Evolutionary conservation across 768 basidiomycete species (phyloP), one percentile per base, ranked within the genome.

Genomic region (Rhodosporidiobolus sp.): DNA sequence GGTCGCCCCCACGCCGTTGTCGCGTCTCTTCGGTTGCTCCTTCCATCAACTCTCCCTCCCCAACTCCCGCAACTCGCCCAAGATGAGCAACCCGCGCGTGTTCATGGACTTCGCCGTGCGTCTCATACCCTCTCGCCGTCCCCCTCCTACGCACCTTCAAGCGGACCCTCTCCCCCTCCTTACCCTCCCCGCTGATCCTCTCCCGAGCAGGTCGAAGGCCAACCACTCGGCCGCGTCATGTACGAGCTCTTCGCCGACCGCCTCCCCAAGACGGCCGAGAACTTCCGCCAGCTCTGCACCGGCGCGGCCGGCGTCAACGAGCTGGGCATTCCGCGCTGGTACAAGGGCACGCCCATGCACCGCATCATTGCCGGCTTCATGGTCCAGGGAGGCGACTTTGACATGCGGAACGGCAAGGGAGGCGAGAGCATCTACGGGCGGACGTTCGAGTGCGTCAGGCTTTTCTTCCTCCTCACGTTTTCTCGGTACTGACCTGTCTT

Each of bases 241-340:
- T 83, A 81, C 63, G 92, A 94, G 80, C 83, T 94, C 19, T 91
- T 85, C 83, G 86, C 82, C 72, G 89, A 92, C 79, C 81, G 84
- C 14, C 86, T 86, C 4, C 92, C 92, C 7, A 88, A 88, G 82
- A 90, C 91, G 19, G 83, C 83, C 70, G 89, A 92, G 84, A 93
- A 94, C 82, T 94, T 94, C 80, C 87, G 92, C 55, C 87, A 88
- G 6, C 83, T 95, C 63, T 92, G 90, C 79, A 94, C 92, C 1
- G 93, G 93, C 16, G 90, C 92, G 80, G 88, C 87, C 77, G 93
- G 92, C 9, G 76, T 89, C 12, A 91, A 90, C 0, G 80, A 84
- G 1, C 85, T 86, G 3, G 85, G 88, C n/a, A 81, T 87, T 17
- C 88, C 90, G 11, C 84, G 94, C 9, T 90, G 89, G 82, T 94